These are phyloP conservation scores for Nepenthes gracilis DNA, from an alignment of 148 eudicot genomes.

Conservation along the genomic window DNA sequence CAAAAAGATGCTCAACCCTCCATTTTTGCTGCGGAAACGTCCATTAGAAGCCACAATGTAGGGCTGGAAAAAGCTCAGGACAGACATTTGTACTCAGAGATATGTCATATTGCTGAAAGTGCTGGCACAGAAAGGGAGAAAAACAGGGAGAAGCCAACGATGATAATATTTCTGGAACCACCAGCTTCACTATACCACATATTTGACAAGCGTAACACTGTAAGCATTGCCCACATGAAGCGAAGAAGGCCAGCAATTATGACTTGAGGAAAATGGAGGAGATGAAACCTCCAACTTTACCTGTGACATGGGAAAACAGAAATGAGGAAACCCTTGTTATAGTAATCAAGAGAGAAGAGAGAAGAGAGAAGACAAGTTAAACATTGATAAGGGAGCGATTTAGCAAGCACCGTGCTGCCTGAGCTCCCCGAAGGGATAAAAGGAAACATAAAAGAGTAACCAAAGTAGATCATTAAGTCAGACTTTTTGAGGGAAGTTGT, in stretches of 20 bases:
- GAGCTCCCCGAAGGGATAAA: too few species aligned
- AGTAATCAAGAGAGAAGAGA: not conserved
- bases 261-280: slow-evolving; percentile 84
- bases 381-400: too few species aligned
- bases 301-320: slow-evolving; percentile 20
- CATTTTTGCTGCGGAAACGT: slow-evolving; percentile 59
- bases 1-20: slow-evolving; percentile 49
- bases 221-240: slow-evolving; percentile 98
- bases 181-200: slow-evolving; percentile 94
- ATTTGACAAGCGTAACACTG: slow-evolving; percentile 89
- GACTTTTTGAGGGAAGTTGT: too few species aligned
- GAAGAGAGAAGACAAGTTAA: not conserved
- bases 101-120: slow-evolving; percentile 89
- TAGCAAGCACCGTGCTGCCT: too few species aligned
- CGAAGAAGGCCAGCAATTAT: slow-evolving; percentile 92
- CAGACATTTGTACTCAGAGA: slow-evolving; percentile 75
- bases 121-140: slow-evolving; percentile 84
- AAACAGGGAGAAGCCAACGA: slow-evolving; percentile 82
- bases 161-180: slow-evolving; percentile 92
- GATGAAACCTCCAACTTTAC: slow-evolving; percentile 96
- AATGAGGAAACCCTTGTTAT: not conserved
- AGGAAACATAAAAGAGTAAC: too few species aligned
- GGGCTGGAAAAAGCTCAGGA: slow-evolving; percentile 75
- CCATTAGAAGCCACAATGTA: slow-evolving; percentile 93
- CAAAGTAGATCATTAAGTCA: too few species aligned